Evolutionary conservation across 2,329 filamentous ascomycete species (phyloP), one percentile per base, ranked within the genome.

Genomic region (Colletotrichum brevisporum): DNA sequence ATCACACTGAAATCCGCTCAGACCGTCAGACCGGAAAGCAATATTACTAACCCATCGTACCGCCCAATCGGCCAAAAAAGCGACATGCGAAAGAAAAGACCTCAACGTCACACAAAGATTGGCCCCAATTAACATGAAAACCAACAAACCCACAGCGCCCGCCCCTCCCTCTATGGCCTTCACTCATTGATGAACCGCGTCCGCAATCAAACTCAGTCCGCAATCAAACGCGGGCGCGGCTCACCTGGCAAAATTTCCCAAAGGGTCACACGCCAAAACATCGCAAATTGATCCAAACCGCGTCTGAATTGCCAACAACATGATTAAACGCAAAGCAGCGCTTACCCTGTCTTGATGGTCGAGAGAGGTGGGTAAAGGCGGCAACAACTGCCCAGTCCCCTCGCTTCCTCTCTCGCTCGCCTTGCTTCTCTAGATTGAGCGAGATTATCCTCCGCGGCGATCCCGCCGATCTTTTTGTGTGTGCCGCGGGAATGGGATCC

Each of bases 371-470:
- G 21, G 47, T 6, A 31, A 52, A 52, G 5, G 10, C 21, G 21
- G 27, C 24, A 6, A 52, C 50, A 26, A 12, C 50, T 8, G 13
- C 21, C 6, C 18, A n/a, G 18, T 24, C 24, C 24, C 13, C 13
- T 8, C 24, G 12, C 24, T 24, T 6, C 13, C 51, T 13, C 24
- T 36, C 16, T 26, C 5, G n/a, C 52, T 18, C 16, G 16, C 52
- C 16, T 39, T 18, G n/a, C 43, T 21, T 12, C 24, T 9, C n/a
- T 56, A 36, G 51, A 8, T 27, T 31, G 39, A 15, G 10, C n/a
- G 36, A 52, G 43, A 52, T 58, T 31, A 51, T 47, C 45, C 45
- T 57, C 47, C 21, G 52, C 53, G 61, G 45, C 18, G 43, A 63
- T 57, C 24, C 43, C 52, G 52, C 24, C 16, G 43, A 47, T 41